These are phyloP conservation scores for Arachnomyces sp. DNA, from an alignment of 2,329 filamentous ascomycete genomes.

Conservation along the genomic window DNA sequence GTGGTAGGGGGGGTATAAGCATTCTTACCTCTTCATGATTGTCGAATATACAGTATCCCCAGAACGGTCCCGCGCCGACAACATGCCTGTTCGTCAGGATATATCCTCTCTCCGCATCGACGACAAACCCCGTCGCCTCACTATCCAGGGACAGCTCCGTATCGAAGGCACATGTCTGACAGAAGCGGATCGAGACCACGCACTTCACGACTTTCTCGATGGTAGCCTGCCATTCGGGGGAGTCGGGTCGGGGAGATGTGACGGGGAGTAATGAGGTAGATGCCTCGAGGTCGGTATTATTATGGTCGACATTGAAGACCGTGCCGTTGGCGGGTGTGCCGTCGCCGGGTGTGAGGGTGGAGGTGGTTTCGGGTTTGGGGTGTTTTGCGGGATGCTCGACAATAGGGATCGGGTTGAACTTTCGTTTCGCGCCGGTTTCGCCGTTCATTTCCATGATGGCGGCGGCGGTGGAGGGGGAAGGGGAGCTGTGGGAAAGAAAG, in stretches of 20 bases:
- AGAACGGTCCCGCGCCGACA: constrained; percentile 90
- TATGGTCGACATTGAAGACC: constrained; percentile 33
- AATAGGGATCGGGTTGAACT: constrained; percentile 43
- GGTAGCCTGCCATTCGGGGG: constrained; percentile 87
- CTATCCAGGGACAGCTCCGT: constrained; percentile 91
- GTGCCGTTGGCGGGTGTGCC: constrained; percentile 36
- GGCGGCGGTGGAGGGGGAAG: constrained; percentile 9
- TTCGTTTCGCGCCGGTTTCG: constrained; percentile 45
- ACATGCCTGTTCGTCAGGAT: constrained; percentile 88
- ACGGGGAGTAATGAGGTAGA: constrained; percentile 37
- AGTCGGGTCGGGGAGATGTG: constrained; percentile 50
- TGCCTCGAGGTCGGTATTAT: constrained; percentile 22
- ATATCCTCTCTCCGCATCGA: constrained; percentile 86
- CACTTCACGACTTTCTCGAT: constrained; percentile 91
- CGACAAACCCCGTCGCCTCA: constrained; percentile 95
- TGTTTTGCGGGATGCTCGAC: constrained; percentile 49
- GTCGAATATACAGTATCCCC: constrained; percentile 97
- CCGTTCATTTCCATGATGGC: constrained; percentile 42
- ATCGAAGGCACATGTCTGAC: constrained; percentile 94
- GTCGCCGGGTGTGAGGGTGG: constrained; percentile 32
- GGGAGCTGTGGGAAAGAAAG: constrained; percentile 5
- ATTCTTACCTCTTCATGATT: constrained; percentile 71
- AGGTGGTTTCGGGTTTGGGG: constrained; percentile 39
- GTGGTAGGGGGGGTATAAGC: too few species aligned
- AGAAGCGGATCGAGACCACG: constrained; percentile 98